Evolutionary conservation across 805 yeast species (phyloP).

Genomic region (Lipomyces mesembrius): DNA sequence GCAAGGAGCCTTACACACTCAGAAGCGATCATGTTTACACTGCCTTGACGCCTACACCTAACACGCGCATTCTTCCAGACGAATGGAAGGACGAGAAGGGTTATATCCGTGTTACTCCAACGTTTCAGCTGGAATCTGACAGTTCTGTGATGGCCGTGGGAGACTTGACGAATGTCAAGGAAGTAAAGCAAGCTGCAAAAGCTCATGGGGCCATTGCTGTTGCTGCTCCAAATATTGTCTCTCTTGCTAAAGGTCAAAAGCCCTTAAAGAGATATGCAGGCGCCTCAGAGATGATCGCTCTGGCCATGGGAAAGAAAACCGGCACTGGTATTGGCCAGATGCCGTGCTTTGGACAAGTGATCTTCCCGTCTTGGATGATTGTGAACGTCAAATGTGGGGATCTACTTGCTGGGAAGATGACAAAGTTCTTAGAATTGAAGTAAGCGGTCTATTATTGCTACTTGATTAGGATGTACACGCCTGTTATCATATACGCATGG

Average conservation of each 20-base stretch:
- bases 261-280: neutral
- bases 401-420: constrained; percentile 1
- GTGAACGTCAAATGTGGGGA: constrained; percentile 5
- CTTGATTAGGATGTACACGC: neutral
- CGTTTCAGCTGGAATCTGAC: constrained; percentile 24
- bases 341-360: constrained; percentile 12
- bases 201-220: constrained; percentile 4
- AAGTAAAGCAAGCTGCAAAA: constrained; percentile 27
- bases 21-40: constrained; percentile 19
- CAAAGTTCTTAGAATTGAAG: constrained; percentile 1
- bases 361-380: neutral
- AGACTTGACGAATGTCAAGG: constrained; percentile 22
- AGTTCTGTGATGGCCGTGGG: constrained; percentile 27
- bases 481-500: neutral
- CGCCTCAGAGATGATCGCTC: constrained; percentile 7
- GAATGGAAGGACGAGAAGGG: constrained; percentile 22
- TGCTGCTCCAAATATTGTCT: constrained; percentile 8
- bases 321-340: constrained; percentile 5
- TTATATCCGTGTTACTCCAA: constrained; percentile 18
- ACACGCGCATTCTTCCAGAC: constrained; percentile 20
- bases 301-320: constrained; percentile 4
- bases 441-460: neutral
- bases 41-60: constrained; percentile 14
- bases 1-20: constrained; percentile 11
- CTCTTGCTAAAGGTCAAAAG: constrained; percentile 11